Conservation (phyloP, 768 basidiomycete species). For the Pleurotus ostreatus region DNA sequence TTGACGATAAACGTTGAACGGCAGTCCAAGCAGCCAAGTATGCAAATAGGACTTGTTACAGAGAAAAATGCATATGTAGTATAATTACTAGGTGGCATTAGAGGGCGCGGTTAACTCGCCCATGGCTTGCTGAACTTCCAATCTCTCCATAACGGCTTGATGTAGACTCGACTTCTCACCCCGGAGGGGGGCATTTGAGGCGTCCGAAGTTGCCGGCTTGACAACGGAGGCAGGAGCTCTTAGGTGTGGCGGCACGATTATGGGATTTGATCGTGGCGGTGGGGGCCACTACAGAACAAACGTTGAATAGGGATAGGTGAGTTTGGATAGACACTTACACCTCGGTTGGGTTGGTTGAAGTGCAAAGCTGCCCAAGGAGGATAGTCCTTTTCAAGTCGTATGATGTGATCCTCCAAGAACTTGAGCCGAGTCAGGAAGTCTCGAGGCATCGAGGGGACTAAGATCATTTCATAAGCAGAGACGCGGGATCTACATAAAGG, state of each 20-base stretch:
- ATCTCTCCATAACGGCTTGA: slow-evolving; percentile 50
- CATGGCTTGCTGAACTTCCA: slow-evolving; percentile 53
- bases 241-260: slow-evolving; percentile 73
- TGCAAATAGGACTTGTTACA: no score
- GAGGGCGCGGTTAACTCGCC: slow-evolving; percentile 22
- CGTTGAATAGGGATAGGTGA: no score
- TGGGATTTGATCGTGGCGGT: slow-evolving; percentile 71
- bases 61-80: no score
- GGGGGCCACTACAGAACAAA: slow-evolving; percentile 66
- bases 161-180: slow-evolving; percentile 44
- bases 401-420: slow-evolving; percentile 73
- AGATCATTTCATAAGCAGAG: neutral
- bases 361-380: slow-evolving; percentile 88
- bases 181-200: neutral
- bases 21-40: no score
- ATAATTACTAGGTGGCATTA: no score
- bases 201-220: neutral
- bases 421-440: slow-evolving; percentile 62
- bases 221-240: slow-evolving; percentile 11
- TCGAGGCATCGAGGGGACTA: slow-evolving; percentile 70
- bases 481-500: neutral
- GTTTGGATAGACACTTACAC: slow-evolving; percentile 41
- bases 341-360: slow-evolving; percentile 80
- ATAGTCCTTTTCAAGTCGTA: slow-evolving; percentile 75
- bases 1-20: no score